Conservation (phyloP, 257 asterid species). For the Nicotiana tomentosiformis region DNA sequence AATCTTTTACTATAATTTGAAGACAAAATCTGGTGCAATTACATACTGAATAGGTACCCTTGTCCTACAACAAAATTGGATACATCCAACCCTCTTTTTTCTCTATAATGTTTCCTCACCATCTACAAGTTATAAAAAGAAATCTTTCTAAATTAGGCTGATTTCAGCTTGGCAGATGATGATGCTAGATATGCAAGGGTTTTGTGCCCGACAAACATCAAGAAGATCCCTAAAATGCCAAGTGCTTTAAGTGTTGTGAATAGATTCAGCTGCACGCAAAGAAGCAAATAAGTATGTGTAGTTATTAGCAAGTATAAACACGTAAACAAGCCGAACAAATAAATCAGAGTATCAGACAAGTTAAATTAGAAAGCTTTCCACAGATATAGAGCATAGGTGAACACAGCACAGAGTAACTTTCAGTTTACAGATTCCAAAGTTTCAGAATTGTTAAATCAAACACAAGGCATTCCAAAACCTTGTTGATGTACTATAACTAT, state of each 20-base stretch:
- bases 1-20: background rate
- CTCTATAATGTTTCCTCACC: background rate
- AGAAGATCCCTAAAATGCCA: constrained; percentile 73
- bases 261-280: constrained; percentile 68
- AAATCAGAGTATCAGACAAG: background rate
- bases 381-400: background rate
- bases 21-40: background rate
- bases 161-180: constrained; percentile 73
- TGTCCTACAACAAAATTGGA: constrained; percentile 5
- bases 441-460: background rate
- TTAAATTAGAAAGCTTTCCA: background rate
- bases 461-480: background rate
- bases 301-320: constrained; percentile 4
- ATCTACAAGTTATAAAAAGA: background rate
- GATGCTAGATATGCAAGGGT: constrained; percentile 83
- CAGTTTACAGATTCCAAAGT: background rate
- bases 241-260: constrained; percentile 89
- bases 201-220: constrained; percentile 87
- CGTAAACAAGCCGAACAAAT: background rate
- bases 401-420: background rate
- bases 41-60: background rate
- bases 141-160: constrained; percentile 35
- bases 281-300: background rate
- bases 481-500: background rate
- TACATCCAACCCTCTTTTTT: background rate